Conservation (phyloP, 164 flowering plant genomes). For the Piper betle region DNA sequence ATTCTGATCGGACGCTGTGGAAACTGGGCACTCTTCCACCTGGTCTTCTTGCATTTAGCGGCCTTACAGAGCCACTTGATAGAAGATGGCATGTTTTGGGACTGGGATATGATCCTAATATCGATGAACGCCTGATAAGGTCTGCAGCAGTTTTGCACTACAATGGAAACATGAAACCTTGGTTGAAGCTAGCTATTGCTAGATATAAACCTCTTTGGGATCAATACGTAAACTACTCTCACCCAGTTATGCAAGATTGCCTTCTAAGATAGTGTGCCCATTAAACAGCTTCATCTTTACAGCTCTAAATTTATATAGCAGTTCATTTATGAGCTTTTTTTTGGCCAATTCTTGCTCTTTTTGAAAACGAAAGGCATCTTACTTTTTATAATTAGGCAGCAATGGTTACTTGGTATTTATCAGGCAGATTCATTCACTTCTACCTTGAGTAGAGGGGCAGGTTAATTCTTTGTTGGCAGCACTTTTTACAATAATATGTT, state of each 20-base stretch:
- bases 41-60: slow-evolving; percentile 67
- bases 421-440: slow-evolving; percentile 2
- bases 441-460: slow-evolving; percentile 12
- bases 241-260: slow-evolving; percentile 46
- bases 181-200: slow-evolving; percentile 56
- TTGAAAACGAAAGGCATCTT: neutral
- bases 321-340: neutral
- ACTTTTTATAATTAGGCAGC: neutral
- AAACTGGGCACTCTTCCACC: slow-evolving; percentile 74
- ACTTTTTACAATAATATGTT: slow-evolving; percentile 32
- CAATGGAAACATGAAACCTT: slow-evolving; percentile 84
- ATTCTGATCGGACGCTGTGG: slow-evolving; percentile 52
- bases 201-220: slow-evolving; percentile 70
- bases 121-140: slow-evolving; percentile 65
- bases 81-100: slow-evolving; percentile 90
- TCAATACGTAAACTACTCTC: slow-evolving; percentile 43
- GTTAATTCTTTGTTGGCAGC: slow-evolving; percentile 24
- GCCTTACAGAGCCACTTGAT: slow-evolving; percentile 81
- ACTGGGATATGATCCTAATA: slow-evolving; percentile 54
- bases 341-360: slow-evolving; percentile 2
- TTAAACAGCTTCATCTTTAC: neutral
- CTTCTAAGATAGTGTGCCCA: slow-evolving; percentile 22
- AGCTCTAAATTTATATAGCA: slow-evolving; percentile 3
- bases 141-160: slow-evolving; percentile 75
- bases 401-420: neutral